A percentile compares a stretch with the other conserved stretches of the same genome.
Evolutionary conservation across 768 basidiomycete genomes (phyloP).

Genomic region (Amylocystis lapponica): DNA sequence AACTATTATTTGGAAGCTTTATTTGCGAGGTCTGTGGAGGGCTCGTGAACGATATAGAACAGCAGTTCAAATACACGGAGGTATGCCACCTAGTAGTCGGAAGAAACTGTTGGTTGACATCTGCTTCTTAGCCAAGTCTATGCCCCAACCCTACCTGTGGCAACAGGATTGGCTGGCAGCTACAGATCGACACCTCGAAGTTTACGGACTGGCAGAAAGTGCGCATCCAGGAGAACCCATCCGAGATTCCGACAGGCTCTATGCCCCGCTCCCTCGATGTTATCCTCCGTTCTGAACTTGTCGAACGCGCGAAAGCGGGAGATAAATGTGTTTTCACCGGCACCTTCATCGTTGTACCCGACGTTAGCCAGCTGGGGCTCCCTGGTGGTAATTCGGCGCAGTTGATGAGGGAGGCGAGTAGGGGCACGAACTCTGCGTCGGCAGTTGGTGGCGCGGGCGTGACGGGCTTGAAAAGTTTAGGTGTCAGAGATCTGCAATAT

Average conservation of each 20-base stretch:
- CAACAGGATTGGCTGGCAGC: conserved; percentile 85
- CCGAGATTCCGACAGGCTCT: conserved; percentile 96
- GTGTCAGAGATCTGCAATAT: conserved; percentile 93
- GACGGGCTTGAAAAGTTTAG: conserved; percentile 88
- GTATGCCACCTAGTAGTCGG: conserved; percentile 33
- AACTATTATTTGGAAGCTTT: conserved; percentile 90
- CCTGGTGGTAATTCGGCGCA: conserved; percentile 92
- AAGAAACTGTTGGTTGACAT: conserved; percentile 6
- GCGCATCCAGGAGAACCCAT: conserved; percentile 96
- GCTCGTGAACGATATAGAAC: conserved; percentile 88
- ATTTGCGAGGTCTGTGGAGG: conserved; percentile 87
- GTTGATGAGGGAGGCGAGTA: conserved; percentile 80
- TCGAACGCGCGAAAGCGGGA: conserved; percentile 98
- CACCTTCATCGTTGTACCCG: conserved; percentile 96
- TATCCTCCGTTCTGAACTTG: conserved; percentile 89
- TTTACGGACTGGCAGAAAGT: conserved; percentile 99
- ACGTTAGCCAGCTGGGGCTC: conserved; percentile 92
- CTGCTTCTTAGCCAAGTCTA: conserved; percentile 66
- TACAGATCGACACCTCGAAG: conserved; percentile 92
- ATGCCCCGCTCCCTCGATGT: conserved; percentile 98
- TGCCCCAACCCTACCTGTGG: conserved; percentile 95
- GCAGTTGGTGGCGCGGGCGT: conserved; percentile 77
- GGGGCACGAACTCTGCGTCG: conserved; percentile 54
- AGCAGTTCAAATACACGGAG: conserved; percentile 99
- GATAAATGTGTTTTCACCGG: conserved; percentile 99